Conservation (phyloP, 768 basidiomycete species). For the Mrakia blollopis region DNA sequence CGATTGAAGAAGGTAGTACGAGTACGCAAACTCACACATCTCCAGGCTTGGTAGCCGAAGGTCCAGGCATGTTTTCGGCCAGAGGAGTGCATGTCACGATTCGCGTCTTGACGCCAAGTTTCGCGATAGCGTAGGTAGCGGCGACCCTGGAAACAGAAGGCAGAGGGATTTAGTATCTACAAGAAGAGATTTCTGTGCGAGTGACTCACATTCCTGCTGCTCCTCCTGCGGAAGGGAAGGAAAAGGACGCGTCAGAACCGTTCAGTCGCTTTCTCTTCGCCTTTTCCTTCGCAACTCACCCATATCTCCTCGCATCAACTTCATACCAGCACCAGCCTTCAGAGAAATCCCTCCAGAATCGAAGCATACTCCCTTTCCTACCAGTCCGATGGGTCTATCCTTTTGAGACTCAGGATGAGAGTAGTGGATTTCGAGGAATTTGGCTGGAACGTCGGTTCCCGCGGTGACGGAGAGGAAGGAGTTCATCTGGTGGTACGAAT, state of each 20-base stretch:
- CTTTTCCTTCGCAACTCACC: neutral
- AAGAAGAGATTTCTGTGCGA: too few species aligned
- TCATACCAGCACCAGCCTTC: constrained; percentile 62
- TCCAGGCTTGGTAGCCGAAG: constrained; percentile 53
- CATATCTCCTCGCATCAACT: constrained; percentile 41
- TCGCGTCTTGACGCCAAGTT: constrained; percentile 74
- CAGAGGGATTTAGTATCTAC: too few species aligned
- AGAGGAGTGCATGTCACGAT: constrained; percentile 67
- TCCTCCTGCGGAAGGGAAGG: too few species aligned
- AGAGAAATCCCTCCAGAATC: constrained; percentile 82
- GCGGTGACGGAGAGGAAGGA: constrained; percentile 82
- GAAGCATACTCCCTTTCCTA: constrained; percentile 84
- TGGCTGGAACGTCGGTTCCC: constrained; percentile 75
- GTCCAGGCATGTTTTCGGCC: constrained; percentile 78
- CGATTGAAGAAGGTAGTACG: neutral
- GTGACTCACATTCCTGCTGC: too few species aligned
- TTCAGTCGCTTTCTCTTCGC: too few species aligned
- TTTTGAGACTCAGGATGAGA: constrained; percentile 59
- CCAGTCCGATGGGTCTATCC: constrained; percentile 63
- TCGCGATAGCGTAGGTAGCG: constrained; percentile 69
- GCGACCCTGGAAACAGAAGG: constrained; percentile 45
- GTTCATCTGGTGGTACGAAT: constrained; percentile 57
- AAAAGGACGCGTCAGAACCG: too few species aligned
- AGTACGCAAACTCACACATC: constrained; percentile 57
- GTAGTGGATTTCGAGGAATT: constrained; percentile 84